Evolutionary conservation across 1,139 yeast species (phyloP), one percentile per base, ranked within the genome.

Genomic region (Pneumocystis carinii): DNA sequence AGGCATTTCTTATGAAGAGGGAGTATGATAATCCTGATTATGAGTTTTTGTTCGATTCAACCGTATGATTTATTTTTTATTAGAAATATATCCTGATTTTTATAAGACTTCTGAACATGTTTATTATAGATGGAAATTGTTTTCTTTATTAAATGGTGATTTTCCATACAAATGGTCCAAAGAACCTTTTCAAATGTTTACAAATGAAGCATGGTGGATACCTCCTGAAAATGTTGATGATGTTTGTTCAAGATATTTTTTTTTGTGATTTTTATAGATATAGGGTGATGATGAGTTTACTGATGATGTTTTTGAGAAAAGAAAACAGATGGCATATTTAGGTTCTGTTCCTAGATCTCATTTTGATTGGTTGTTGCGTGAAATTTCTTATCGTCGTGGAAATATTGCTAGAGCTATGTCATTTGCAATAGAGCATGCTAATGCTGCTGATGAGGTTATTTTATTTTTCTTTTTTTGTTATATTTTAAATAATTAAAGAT

Each of bases 341-440:
- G 59, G 59, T 12, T 24, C 55, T 24, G 8, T 29, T 10, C 24
- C 55, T 24, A 48, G 59, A 37, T 15, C 14, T 37, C 41, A 39
- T 19, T 57, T 57, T 39, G 59, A 57, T 19, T 57, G 59, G 59
- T 57, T 57, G 14, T 24, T 57, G n/a, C 59, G 59, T 19, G n/a
- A 29, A 19, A 39, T 57, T 57, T 37, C 41, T 1, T 57, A 57
- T 57, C 59, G 59, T 37, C 41, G 74, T 19, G 72, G 73, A 12
- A 66, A 71, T 10, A 70, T 72, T 32, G 74, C 74, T 4, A 67
- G 73, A 12, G 67, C 70, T 35, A 70, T 69, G 67, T 72, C 71
- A 12, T 72, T 72, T 68, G 73, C 72, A 14, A 64, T 71, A 39
- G 68, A 69, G 24, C 69, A 71, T 62, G 68, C 68, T 15, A 60